phyloP scores from a whole-genome alignment of 1,284 basidiomycete genomes.

The Puccinia horiana region DNA sequence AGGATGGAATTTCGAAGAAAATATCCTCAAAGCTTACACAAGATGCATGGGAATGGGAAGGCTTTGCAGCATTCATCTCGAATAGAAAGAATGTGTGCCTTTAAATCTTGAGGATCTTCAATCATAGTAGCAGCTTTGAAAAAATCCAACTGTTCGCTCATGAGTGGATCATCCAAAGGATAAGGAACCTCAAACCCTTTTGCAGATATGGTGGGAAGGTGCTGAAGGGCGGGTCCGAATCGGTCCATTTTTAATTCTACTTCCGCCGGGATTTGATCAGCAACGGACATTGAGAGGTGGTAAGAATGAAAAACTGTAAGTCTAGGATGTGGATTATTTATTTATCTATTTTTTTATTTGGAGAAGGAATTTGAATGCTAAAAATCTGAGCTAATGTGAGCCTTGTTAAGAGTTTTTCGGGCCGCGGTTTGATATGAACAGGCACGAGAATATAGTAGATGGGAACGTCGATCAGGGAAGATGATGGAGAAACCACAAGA shows the following conservation, averaged over 20 bases:
- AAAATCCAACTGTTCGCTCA: conserved; percentile 13
- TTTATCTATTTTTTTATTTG: background rate
- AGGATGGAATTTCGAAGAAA: background rate
- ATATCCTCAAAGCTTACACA: background rate
- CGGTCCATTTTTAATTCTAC: background rate
- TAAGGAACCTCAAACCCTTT: conserved; percentile 23
- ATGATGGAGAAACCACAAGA: too few species aligned
- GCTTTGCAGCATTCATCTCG: conserved; percentile 4
- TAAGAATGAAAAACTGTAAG: background rate
- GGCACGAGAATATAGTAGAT: background rate
- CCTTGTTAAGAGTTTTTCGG: too few species aligned
- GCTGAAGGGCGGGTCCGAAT: conserved; percentile 17
- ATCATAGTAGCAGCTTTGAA: conserved; percentile 27
- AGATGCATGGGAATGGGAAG: conserved; percentile 18
- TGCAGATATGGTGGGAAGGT: background rate
- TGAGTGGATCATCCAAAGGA: conserved; percentile 28
- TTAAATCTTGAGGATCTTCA: conserved; percentile 18
- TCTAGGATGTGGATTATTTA: background rate
- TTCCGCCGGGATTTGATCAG: conserved; percentile 7
- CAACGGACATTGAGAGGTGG: background rate
- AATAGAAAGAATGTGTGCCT: conserved; percentile 10
- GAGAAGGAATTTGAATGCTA: background rate
- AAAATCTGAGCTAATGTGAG: too few species aligned
- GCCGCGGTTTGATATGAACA: too few species aligned
- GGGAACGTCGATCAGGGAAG: background rate